Conservation (phyloP, 495 filamentous ascomycete species). For the Podospora bellae-mahoneyi region DNA sequence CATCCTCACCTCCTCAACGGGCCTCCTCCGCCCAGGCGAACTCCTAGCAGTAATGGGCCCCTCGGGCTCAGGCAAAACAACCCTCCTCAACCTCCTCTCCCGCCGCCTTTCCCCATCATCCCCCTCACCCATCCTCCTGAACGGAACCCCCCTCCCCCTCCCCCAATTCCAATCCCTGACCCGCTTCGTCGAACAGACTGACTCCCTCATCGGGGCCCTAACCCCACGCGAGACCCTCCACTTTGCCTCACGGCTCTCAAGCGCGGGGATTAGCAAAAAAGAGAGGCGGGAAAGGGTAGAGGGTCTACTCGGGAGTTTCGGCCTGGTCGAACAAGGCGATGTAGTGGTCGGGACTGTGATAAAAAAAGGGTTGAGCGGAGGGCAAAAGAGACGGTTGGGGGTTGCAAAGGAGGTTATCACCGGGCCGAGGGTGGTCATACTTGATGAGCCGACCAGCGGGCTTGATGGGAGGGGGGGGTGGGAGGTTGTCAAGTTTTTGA, state of each 20-base stretch:
- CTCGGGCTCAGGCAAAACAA: slow-evolving; percentile 74
- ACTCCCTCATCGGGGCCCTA: slow-evolving; percentile 72
- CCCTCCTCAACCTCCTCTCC: slow-evolving; percentile 70
- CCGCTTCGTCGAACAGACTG: slow-evolving; percentile 81
- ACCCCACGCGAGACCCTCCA: slow-evolving; percentile 73
- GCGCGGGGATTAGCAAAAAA: slow-evolving; percentile 27
- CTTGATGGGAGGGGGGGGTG: slow-evolving; percentile 76
- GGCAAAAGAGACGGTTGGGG: slow-evolving; percentile 74
- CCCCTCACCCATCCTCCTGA: slow-evolving; percentile 51
- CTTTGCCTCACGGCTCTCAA: slow-evolving; percentile 77
- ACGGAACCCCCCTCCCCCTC: slow-evolving; percentile 45
- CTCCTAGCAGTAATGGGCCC: slow-evolving; percentile 75
- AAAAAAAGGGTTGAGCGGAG: slow-evolving; percentile 73
- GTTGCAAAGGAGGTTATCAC: slow-evolving; percentile 78
- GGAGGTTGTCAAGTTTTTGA: slow-evolving; percentile 77
- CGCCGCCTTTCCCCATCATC: slow-evolving; percentile 46
- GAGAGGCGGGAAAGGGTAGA: slow-evolving; percentile 79
- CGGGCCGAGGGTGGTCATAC: slow-evolving; percentile 69
- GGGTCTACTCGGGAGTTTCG: slow-evolving; percentile 78
- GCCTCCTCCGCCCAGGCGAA: slow-evolving; percentile 50
- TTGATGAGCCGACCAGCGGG: slow-evolving; percentile 81
- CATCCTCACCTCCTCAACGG: slow-evolving; percentile 1
- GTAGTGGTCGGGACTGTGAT: slow-evolving; percentile 75
- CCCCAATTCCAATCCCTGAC: slow-evolving; percentile 50
- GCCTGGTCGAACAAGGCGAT: slow-evolving; percentile 65